These are phyloP conservation scores for Colletotrichum chlorophyti DNA, from an alignment of 2,329 filamentous ascomycete species.

Conservation along the genomic window DNA sequence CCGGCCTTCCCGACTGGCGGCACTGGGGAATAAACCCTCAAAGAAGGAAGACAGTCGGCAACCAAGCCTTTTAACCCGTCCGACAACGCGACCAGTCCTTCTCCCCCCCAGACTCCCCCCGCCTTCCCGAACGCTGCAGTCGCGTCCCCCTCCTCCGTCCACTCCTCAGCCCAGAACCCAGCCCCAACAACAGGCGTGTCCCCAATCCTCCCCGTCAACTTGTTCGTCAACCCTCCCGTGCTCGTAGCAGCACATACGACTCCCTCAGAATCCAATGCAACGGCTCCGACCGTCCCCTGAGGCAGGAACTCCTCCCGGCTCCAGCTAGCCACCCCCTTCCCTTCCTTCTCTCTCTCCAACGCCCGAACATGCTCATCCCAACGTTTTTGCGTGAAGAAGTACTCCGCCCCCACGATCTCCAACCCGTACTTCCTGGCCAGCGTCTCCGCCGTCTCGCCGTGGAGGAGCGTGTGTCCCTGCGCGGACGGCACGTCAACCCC, in stretches of 20 bases:
- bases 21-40: constrained; percentile 47
- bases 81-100: constrained; percentile 40
- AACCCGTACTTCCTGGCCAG: constrained; percentile 74
- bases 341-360: constrained; percentile 53
- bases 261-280: constrained; percentile 79
- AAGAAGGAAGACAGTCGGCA: constrained; percentile 66
- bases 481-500: constrained; percentile 59
- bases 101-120: not conserved
- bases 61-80: constrained; percentile 55
- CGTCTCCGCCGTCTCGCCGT: constrained; percentile 71
- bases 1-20: not conserved
- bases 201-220: constrained; percentile 82
- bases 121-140: constrained; percentile 31
- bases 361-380: constrained; percentile 81
- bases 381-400: constrained; percentile 79
- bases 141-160: constrained; percentile 60
- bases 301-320: constrained; percentile 72
- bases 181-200: constrained; percentile 86
- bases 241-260: constrained; percentile 73
- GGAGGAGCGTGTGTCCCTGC: constrained; percentile 74
- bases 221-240: constrained; percentile 86
- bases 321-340: constrained; percentile 56
- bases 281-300: constrained; percentile 85
- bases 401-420: constrained; percentile 71
- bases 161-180: constrained; percentile 91